Evolutionary conservation across 495 filamentous ascomycete species (phyloP), one percentile per base, ranked within the genome.

Genomic region (Penicillium salamii): DNA sequence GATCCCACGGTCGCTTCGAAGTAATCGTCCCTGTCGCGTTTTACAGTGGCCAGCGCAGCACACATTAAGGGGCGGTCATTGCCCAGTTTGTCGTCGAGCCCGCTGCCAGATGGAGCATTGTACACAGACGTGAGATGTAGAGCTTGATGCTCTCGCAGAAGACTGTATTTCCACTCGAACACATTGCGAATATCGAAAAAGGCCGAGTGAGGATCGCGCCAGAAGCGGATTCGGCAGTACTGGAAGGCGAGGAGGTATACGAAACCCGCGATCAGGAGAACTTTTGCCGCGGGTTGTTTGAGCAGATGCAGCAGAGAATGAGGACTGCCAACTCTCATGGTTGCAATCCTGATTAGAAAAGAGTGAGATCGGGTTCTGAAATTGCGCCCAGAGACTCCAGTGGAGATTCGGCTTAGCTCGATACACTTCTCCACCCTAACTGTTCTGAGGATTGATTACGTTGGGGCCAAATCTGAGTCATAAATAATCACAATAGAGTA

Each of bases 1-100:
- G 76, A 79, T 7, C 78, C 81, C 7, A 83, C 53, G 1, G 77
- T 69, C 13, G 62, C 59, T 6, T 67, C 58, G 19, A 84, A 66
- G 45, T 81, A 83, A 21, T 68, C 52, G 21, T 65, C 61, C 20
- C 39, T 26, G 21, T 57, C 50, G 17, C 67, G 57, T 8, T 51
- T 58, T 12, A 72, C 53, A 3, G 63, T 70, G 11, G 60, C 59
- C 21, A 70, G 46, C 0, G 65, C 59, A 5, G 59, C 52, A 36
- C 69, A 72, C 46, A 72, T 50, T 11, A 56, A 29, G 24, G 63
- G 58, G 8, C 23, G 14, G 18, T 57, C 28, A 3, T 17, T 17
- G 20, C 43, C 46, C 5, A 37, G 18, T 14, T 29, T 17, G n/a
- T 23, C n/a, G 7, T 42, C 41, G 8, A 21, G 9, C 3, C 44